A percentile compares a stretch with the other conserved stretches of the same genome.
Evolutionary conservation across 805 yeast genomes (phyloP).

Genomic region (Kregervanrija pseudodelftensis): DNA sequence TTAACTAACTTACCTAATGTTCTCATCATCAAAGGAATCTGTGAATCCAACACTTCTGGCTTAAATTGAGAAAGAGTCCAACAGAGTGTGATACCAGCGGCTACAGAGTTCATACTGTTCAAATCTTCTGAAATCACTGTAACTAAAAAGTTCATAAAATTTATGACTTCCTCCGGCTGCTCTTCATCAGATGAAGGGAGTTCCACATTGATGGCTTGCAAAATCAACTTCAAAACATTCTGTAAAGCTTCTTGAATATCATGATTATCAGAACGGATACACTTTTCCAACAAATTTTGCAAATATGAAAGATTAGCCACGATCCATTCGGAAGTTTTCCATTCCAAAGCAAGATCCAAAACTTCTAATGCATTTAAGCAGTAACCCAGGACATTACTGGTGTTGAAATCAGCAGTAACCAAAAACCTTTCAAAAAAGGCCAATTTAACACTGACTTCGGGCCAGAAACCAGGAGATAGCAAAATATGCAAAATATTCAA

Average conservation of each 20-base stretch:
- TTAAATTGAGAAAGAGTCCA: slow-evolving; percentile 75
- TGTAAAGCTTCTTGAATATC: slow-evolving; percentile 83
- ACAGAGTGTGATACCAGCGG: slow-evolving; percentile 78
- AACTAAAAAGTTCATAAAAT: slow-evolving; percentile 54
- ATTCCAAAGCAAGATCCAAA: slow-evolving; percentile 70
- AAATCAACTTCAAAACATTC: slow-evolving; percentile 60
- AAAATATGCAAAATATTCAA: slow-evolving; percentile 69
- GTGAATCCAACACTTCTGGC: slow-evolving; percentile 67
- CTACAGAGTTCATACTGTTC: slow-evolving; percentile 59
- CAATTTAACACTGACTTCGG: slow-evolving; percentile 80
- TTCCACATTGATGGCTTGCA: slow-evolving; percentile 55
- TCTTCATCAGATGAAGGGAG: slow-evolving; percentile 37
- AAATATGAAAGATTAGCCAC: slow-evolving; percentile 60
- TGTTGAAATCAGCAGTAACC: slow-evolving; percentile 65
- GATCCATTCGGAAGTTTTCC: slow-evolving; percentile 76
- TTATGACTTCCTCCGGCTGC: slow-evolving; percentile 54
- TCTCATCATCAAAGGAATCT: slow-evolving; percentile 72
- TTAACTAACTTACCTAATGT: slow-evolving; percentile 85
- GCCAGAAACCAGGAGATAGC: slow-evolving; percentile 71
- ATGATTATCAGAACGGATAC: slow-evolving; percentile 74
- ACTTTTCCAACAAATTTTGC: slow-evolving; percentile 69
- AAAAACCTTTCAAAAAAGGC: slow-evolving; percentile 84
- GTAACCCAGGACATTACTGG: slow-evolving; percentile 64
- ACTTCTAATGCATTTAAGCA: slow-evolving; percentile 91
- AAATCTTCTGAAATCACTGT: slow-evolving; percentile 76